Base-by-base conservation (phyloP, 768 basidiomycete genomes). In the Boletus patriciae region DNA sequence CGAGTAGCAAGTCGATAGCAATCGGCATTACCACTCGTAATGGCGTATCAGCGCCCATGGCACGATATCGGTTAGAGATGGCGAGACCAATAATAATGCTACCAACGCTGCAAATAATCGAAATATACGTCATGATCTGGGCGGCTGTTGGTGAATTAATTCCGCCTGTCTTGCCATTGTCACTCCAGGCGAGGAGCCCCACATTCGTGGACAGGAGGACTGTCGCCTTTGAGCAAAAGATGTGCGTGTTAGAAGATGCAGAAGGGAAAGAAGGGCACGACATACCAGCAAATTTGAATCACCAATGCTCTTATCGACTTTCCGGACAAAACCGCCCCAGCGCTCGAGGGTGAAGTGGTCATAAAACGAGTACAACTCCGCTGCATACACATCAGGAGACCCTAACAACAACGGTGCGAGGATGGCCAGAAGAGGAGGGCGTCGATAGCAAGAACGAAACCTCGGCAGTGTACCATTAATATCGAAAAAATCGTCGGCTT, bases 41-140 rank as follows among this genome's bases (percentile, higher is more conserved):
- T 23, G 71, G 70, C 3, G 71, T 71, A 46, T 71, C 70, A 2
- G 63, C 71, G 3, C 70, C 67, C 33, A 61, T 71, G 44, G 70
- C 70, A 43, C 70, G 70, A 40, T 71, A 71, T 54, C 73, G 70
- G 45, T 71, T 71, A 10, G 62, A 73, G 36, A 71, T 73, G 37
- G 62, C 52, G 2, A 71, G 69, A 55, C 70, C 70, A 16, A 56
- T 52, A 36, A 68, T 59, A n/a, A 71, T 71, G 23, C 70, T 71
- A 19, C 71, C 70, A 16, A 58, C 60, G 16, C 57, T 70, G 40
- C 62, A 67, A 36, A 73, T 66, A 41, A 64, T 71, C 12, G 70
- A 71, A 21, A 65, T 50, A 18, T 73, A 71, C 4, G 62, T 13
- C 53, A 71, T 19, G 15, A 73, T 71, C 43, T 71, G 69, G 8